Evolutionary conservation across 495 filamentous ascomycete genomes (phyloP), one percentile per base, ranked within the genome.

Genomic region (Podospora anserina): DNA sequence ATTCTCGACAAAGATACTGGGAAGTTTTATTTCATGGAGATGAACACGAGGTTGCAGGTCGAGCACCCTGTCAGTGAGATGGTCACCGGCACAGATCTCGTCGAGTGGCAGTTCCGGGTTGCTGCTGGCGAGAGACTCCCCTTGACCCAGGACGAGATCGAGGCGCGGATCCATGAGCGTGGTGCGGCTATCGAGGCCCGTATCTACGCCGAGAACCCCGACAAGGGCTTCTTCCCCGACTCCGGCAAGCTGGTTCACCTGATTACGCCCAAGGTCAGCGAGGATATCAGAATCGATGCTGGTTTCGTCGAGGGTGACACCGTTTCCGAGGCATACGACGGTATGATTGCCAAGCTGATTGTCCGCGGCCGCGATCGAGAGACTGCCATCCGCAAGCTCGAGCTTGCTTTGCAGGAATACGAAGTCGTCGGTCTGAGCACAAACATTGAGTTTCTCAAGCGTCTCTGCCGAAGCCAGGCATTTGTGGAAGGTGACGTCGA

Each of bases 291-390:
- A 30, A 92, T 99, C 66, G 95, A 99, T 74, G 91, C 93, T 7
- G 96, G 96, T 0, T 98, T 98, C 74, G 85, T 92, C 15, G 84
- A 91, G 70, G 96, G 96, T 19, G 94, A 98, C 75, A 91, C 94
- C 69, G 89, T 99, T 0, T 96, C 93, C 0, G 90, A 93, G n/a
- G 89, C 95, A 64, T 99, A 98, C 78, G 95, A 99, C 71, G 94
- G 95, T 5, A 98, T 99, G 95, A 97, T 99, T 69, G 90, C 96
- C 56, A 99, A 99, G 77, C 84, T 99, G 65, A 98, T 99, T 69
- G 93, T 97, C n/a, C 85, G 88, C 28, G 96, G 91, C 19, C 84
- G 83, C 56, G 88, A 89, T 65, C 86, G 95, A 32, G 86, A 91
- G 76, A 90, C 90, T 20, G 92, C 95, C 19, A 88, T 98, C 65